These are phyloP conservation scores for Plasmodium gaboni DNA, from an alignment of 169 alveolate species.

Conservation along the genomic window DNA sequence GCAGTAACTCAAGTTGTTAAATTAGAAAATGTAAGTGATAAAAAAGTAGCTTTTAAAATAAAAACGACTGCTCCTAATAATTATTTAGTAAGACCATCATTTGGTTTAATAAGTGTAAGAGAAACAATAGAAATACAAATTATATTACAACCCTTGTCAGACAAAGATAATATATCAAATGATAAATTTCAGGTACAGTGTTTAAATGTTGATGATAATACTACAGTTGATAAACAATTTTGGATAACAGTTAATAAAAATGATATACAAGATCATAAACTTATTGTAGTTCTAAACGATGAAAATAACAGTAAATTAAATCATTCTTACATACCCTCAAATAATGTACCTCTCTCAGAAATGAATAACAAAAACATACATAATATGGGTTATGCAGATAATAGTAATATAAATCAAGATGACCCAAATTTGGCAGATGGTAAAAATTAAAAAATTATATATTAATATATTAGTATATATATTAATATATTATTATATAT, in stretches of 20 bases:
- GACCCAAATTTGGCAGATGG: conserved; percentile 53
- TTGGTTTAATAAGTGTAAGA: conserved; percentile 88
- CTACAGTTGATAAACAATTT: conserved; percentile 88
- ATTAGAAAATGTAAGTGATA: conserved; percentile 87
- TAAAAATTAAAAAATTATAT: too few species aligned
- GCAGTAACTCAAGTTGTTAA: conserved; percentile 88
- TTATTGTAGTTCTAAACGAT: conserved; percentile 87
- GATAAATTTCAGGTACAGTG: conserved; percentile 90
- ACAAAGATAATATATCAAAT: conserved; percentile 85
- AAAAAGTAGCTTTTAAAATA: conserved; percentile 89
- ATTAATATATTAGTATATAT: too few species aligned
- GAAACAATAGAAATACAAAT: conserved; percentile 88
- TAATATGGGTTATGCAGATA: conserved; percentile 83
- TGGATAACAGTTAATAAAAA: conserved; percentile 88
- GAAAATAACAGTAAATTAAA: conserved; percentile 81
- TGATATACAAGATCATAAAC: conserved; percentile 87
- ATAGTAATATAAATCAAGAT: conserved; percentile 77
- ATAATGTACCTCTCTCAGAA: conserved; percentile 83
- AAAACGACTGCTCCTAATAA: conserved; percentile 92
- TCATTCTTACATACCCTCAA: conserved; percentile 80
- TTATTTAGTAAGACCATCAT: conserved; percentile 90
- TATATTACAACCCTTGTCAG: conserved; percentile 89
- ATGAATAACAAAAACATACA: conserved; percentile 79
- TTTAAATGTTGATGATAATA: conserved; percentile 81
- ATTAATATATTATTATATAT: too few species aligned